Evolutionary conservation across 805 yeast species (phyloP).

Genomic region (Monosporozyma unispora): DNA sequence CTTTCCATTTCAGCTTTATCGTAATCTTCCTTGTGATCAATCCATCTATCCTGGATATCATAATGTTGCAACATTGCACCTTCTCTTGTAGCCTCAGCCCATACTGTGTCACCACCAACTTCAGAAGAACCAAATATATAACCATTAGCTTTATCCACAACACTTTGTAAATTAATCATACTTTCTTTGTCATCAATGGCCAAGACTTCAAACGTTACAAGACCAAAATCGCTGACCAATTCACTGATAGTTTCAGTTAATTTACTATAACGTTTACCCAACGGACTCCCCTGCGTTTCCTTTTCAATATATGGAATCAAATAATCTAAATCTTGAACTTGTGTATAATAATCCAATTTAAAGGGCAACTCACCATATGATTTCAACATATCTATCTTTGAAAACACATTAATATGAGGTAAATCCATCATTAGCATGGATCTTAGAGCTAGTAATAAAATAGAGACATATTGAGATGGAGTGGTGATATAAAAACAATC

Average conservation of each 20-base stretch:
- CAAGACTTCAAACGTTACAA: conserved; percentile 82
- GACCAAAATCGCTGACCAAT: conserved; percentile 74
- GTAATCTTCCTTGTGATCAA: conserved; percentile 69
- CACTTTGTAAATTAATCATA: conserved; percentile 73
- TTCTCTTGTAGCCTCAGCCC: conserved; percentile 93
- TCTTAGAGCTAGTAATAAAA: conserved; percentile 69
- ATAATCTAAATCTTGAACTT: conserved; percentile 74
- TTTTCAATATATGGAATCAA: conserved; percentile 59
- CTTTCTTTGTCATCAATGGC: conserved; percentile 86
- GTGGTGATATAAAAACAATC: conserved; percentile 76
- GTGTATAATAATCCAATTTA: conserved; percentile 77
- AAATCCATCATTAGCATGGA: conserved; percentile 88
- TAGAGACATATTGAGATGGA: conserved; percentile 83
- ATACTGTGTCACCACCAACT: conserved; percentile 91
- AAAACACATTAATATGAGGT: conserved; percentile 88
- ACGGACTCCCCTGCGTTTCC: conserved; percentile 54
- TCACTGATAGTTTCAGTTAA: conserved; percentile 75
- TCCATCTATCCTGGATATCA: conserved; percentile 93
- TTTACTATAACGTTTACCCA: conserved; percentile 53
- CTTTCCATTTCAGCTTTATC: conserved; percentile 53
- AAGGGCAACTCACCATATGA: conserved; percentile 78
- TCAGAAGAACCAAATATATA: conserved; percentile 89
- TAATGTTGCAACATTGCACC: conserved; percentile 46
- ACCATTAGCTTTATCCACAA: conserved; percentile 87
- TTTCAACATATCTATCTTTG: conserved; percentile 77